These are phyloP conservation scores for Aspergillus funiculosus DNA, from an alignment of 495 filamentous ascomycete genomes.

Conservation along the genomic window DNA sequence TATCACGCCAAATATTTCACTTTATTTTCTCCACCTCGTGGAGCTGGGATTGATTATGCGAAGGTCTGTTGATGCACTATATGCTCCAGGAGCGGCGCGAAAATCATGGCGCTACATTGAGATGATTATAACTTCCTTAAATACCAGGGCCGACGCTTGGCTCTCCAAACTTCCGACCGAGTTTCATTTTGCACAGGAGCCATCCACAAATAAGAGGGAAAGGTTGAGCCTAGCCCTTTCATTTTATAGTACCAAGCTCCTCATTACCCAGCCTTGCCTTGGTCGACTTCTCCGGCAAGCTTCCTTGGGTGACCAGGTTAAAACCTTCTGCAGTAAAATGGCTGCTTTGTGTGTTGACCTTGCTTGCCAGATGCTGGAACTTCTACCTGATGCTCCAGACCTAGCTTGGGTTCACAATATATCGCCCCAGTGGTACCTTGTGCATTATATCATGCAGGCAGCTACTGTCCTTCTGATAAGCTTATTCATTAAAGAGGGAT, in stretches of 20 bases:
- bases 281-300: conserved; percentile 39
- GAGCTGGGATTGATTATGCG: conserved; percentile 44
- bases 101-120: conserved; percentile 50
- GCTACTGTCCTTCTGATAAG: conserved; percentile 49
- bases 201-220: conserved; percentile 20
- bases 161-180: conserved; percentile 37
- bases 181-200: conserved; percentile 35
- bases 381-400: conserved; percentile 39
- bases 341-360: conserved; percentile 44
- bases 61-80: conserved; percentile 45
- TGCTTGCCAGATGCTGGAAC: conserved; percentile 42
- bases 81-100: conserved; percentile 45
- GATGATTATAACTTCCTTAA: conserved; percentile 39
- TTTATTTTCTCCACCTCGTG: conserved; percentile 40
- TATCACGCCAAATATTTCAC: conserved; percentile 29
- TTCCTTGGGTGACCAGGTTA: conserved; percentile 18
- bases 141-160: conserved; percentile 46
- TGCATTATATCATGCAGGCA: conserved; percentile 56
- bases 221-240: conserved; percentile 39
- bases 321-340: conserved; percentile 42
- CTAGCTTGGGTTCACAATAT: conserved; percentile 37
- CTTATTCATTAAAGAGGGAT: conserved; percentile 38
- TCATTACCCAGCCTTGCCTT: conserved; percentile 54
- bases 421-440: conserved; percentile 52
- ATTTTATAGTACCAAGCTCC: conserved; percentile 50